These are phyloP conservation scores for Rhinocladiella similis DNA, from an alignment of 2,329 filamentous ascomycete genomes.

Conservation along the genomic window DNA sequence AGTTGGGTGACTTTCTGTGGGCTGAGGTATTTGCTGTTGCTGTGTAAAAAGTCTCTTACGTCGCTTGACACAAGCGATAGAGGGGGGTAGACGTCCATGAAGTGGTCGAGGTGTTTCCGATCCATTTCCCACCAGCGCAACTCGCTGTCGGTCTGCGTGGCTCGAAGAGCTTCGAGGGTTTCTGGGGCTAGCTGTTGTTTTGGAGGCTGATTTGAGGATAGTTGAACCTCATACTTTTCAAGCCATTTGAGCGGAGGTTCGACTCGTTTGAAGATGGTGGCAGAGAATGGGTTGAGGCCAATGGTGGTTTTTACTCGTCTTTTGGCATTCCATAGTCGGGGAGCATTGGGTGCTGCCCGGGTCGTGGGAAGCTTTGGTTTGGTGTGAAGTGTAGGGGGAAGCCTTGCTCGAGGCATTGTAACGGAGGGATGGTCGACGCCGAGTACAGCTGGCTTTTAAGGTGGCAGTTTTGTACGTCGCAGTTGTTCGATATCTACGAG, in stretches of 20 bases:
- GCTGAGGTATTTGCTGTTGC: slow-evolving; percentile 6
- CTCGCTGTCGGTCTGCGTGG: background rate
- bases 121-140: slow-evolving; percentile 27
- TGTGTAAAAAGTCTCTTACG: slow-evolving; percentile 19
- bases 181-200: background rate
- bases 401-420: slow-evolving; percentile 20
- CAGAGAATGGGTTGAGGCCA: slow-evolving; percentile 8
- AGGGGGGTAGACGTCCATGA: slow-evolving; percentile 22
- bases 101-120: slow-evolving; percentile 23
- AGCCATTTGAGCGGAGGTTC: slow-evolving; percentile 3
- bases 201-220: background rate
- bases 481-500: no score
- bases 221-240: background rate
- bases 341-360: slow-evolving; percentile 5
- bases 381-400: slow-evolving; percentile 19
- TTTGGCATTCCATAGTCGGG: slow-evolving; percentile 30
- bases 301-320: slow-evolving; percentile 22
- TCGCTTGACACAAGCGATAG: slow-evolving; percentile 16
- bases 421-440: background rate
- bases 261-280: slow-evolving; percentile 2
- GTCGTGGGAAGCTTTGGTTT: slow-evolving; percentile 1
- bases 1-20: slow-evolving; percentile 9
- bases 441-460: no score
- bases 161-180: background rate
- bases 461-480: no score